Evolutionary conservation across 2,329 filamentous ascomycete species (phyloP), one percentile per base, ranked within the genome.

Genomic region (Peltaster fructicola): DNA sequence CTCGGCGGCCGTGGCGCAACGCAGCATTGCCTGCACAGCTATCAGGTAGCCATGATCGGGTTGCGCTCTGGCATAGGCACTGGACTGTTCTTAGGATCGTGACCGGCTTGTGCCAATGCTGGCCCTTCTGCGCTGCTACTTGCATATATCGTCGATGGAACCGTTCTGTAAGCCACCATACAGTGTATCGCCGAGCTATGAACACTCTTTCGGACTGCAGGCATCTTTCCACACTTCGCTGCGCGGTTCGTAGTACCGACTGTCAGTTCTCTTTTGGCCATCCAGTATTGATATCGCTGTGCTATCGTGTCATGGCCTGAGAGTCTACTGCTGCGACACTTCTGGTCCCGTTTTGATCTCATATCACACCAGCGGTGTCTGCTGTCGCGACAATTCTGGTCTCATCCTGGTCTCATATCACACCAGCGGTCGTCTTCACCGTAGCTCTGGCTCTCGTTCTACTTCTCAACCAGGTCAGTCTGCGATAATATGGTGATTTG

Each of bases 91-190:
- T n/a, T n/a, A n/a, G n/a, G n/a, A n/a, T n/a, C n/a, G n/a, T n/a
- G n/a, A n/a, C n/a, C n/a, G n/a, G n/a, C n/a, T n/a, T n/a, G n/a
- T n/a, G n/a, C n/a, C n/a, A n/a, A n/a, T n/a, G n/a, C n/a, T n/a
- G n/a, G n/a, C n/a, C n/a, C n/a, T n/a, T n/a, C n/a, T n/a, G n/a
- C n/a, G n/a, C n/a, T 59, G 14, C 44, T 63, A 17, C 42, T 61
- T 28, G 56, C 54, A 17, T 61, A 57, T 33, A 38, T 44, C 19
- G 52, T 60, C 16, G 30, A 52, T 10, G 50, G 45, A 20, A 27
- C 41, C 18, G 37, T 45, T n/a, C 30, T 50, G 11, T 42, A 47
- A 26, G 39, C 44, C 19, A 45, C 51, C 15, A 45, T 50, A 35
- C 43, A 50, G 15, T 43, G 42, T 6, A 33, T 52, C 14, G 50